Evolutionary conservation across 306 rosid genomes (phyloP).

Genomic region (Acacia acuminata): DNA sequence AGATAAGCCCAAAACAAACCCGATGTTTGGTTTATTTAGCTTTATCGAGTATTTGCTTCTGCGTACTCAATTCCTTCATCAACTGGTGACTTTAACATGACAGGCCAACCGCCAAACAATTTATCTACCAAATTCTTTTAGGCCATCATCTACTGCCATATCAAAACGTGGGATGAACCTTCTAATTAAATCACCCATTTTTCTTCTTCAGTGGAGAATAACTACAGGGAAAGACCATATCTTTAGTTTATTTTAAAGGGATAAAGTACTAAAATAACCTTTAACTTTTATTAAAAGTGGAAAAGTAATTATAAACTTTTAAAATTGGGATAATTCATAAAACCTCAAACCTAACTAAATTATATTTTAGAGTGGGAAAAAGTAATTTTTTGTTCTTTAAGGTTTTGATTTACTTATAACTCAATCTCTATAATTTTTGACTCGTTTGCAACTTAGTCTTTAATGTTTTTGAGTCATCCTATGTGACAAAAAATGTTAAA

Average conservation of each 20-base stretch:
- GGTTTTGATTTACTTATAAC: no score
- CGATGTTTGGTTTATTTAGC: neutral
- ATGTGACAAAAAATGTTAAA: no score
- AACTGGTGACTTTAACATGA: constrained; percentile 7
- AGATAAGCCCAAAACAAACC: constrained; percentile 8
- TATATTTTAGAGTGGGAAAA: no score
- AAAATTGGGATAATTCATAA: no score
- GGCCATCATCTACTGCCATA: neutral
- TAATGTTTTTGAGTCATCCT: no score
- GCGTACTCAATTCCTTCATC: neutral
- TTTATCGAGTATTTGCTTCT: constrained; percentile 6
- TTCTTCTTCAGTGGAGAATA: neutral
- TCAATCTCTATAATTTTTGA: no score
- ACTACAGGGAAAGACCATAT: neutral
- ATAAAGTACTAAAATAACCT: no score
- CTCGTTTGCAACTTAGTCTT: accelerated
- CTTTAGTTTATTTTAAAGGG: neutral
- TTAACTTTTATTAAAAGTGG: no score
- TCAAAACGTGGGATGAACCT: constrained; percentile 25
- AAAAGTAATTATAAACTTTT: no score
- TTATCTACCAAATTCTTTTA: neutral
- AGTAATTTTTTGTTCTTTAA: no score
- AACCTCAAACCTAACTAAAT: no score
- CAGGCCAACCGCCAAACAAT: neutral
- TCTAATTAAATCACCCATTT: neutral